phyloP scores from a whole-genome alignment of 352 stramenopile genomes.

The Ophiocytium majus region DNA sequence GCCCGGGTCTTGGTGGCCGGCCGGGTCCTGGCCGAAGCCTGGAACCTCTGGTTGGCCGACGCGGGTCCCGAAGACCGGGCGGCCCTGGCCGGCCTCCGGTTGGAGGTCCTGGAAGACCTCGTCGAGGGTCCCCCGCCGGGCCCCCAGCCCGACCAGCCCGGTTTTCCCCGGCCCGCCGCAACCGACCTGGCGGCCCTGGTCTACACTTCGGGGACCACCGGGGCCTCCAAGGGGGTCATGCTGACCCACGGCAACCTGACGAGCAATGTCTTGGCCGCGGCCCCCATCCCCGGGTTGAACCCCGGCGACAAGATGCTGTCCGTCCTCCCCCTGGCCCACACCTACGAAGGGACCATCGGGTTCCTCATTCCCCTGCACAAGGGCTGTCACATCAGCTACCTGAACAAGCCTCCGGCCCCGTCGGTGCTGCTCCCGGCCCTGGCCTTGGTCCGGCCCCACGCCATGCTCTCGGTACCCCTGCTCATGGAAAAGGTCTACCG shows the following conservation, averaged over 20 bases:
- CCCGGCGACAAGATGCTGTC: conserved; percentile 29
- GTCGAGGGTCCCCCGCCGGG: too few species aligned
- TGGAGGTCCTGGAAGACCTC: too few species aligned
- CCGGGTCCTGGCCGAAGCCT: too few species aligned
- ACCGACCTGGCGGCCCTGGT: conserved; percentile 69
- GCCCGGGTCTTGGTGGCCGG: too few species aligned
- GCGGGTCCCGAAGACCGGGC: too few species aligned
- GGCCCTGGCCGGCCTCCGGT: too few species aligned
- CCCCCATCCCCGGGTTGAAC: too few species aligned
- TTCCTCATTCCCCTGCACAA: conserved; percentile 18
- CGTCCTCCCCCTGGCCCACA: conserved; percentile 28
- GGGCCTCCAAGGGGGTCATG: conserved; percentile 87
- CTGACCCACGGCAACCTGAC: conserved; percentile 86
- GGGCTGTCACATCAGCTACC: neutral
- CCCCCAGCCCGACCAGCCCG: too few species aligned
- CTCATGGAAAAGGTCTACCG: conserved; percentile 22
- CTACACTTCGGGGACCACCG: conserved; percentile 88
- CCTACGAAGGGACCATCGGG: conserved; percentile 11
- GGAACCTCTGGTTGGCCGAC: too few species aligned
- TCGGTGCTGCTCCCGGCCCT: neutral
- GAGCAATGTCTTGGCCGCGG: too few species aligned
- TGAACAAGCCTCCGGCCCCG: neutral
- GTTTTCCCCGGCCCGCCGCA: too few species aligned
- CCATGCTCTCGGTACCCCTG: conserved; percentile 14
- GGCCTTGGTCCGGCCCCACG: neutral